Percentiles rank a stretch among this genome's conserved stretches.
Conservation (phyloP, 176 grass and related monocot species). For the Stipa capillata region DNA sequence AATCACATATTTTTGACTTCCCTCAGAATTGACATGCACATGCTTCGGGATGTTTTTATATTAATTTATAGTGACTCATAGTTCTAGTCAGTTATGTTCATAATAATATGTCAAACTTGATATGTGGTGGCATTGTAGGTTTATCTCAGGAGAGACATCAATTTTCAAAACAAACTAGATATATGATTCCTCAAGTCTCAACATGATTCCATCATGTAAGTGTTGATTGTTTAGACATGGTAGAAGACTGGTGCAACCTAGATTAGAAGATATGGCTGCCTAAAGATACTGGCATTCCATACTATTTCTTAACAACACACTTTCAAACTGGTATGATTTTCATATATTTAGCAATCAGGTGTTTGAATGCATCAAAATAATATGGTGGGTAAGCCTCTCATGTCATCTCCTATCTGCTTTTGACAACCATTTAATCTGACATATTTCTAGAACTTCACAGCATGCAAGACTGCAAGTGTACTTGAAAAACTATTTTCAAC, state of each 20-base stretch:
- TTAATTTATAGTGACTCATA: neutral
- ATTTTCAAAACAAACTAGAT: neutral
- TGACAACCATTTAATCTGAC: neutral
- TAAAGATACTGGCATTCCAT: neutral
- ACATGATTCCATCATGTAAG: too few relatives aligned
- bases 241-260: neutral
- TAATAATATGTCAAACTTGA: neutral
- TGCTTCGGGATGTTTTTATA: neutral
- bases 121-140: neutral
- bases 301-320: neutral
- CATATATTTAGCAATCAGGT: neutral
- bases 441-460: neutral
- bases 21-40: neutral
- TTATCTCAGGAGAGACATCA: neutral
- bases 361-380: conserved; percentile 6
- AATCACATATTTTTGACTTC: neutral
- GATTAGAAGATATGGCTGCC: neutral
- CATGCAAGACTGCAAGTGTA: neutral
- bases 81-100: neutral
- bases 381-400: neutral
- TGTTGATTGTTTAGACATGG: neutral
- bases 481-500: neutral
- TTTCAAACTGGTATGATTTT: neutral
- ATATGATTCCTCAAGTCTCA: neutral
- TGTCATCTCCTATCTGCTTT: neutral